Evolutionary conservation across 192 early-diverging fungal genomes (phyloP).

Genomic region (Funneliformis geosporum): DNA sequence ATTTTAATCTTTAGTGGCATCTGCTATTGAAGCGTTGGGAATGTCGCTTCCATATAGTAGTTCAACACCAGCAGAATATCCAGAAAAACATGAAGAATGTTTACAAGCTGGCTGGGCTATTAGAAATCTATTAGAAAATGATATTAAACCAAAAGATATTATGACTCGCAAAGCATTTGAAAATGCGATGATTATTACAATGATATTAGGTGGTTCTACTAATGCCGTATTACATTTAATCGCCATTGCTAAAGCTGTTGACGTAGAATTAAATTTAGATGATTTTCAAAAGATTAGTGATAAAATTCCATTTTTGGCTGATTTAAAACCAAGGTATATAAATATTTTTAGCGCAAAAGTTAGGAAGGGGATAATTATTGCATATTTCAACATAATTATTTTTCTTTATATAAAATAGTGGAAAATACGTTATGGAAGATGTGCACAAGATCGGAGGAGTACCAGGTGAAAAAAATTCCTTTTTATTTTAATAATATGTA

Average conservation of each 20-base stretch:
- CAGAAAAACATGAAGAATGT: constrained; percentile 90
- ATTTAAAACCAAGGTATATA: constrained; percentile 89
- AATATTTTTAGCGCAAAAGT: too few species aligned
- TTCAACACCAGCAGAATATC: constrained; percentile 88
- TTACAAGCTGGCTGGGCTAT: constrained; percentile 80
- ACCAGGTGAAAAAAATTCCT: constrained; percentile 49
- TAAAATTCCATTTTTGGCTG: constrained; percentile 91
- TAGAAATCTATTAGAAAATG: constrained; percentile 83
- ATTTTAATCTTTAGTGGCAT: constrained; percentile 76
- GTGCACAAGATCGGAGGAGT: constrained; percentile 90
- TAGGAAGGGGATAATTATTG: neutral
- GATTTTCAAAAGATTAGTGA: constrained; percentile 95
- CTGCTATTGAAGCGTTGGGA: constrained; percentile 95
- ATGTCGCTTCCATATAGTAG: constrained; percentile 96
- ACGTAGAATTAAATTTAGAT: constrained; percentile 81
- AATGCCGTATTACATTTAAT: constrained; percentile 97
- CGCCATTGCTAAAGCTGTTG: constrained; percentile 80
- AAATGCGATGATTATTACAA: constrained; percentile 93
- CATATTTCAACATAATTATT: neutral
- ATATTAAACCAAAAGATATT: constrained; percentile 94
- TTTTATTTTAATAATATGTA: neutral
- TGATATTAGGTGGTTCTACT: constrained; percentile 96
- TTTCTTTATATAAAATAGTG: constrained; percentile 51
- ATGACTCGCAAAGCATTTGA: constrained; percentile 94
- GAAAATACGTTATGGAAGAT: constrained; percentile 99